These are phyloP conservation scores for Mrakia hoshinonis DNA, from an alignment of 768 basidiomycete genomes.

Conservation along the genomic window DNA sequence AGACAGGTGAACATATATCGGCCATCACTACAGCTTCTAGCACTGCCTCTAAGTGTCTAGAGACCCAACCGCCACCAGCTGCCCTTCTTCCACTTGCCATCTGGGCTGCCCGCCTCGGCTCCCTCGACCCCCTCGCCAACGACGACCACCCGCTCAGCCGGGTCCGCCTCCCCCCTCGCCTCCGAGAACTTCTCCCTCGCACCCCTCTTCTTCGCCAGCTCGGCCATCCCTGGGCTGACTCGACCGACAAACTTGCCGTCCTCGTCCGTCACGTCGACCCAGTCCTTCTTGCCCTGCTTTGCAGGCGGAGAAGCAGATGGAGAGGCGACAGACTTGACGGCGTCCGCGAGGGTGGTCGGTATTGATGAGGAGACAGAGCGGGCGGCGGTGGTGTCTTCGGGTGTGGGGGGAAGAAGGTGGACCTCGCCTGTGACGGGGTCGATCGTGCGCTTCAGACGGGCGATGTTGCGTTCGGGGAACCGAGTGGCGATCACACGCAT, in stretches of 20 bases:
- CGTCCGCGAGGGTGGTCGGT: not conserved
- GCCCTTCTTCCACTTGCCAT: constrained; percentile 6
- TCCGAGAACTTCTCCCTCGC: constrained; percentile 13
- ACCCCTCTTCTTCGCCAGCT: constrained; percentile 8
- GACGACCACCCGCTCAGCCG: not conserved
- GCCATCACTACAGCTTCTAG: no score
- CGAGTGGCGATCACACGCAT: constrained; percentile 16
- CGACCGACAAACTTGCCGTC: constrained; percentile 18
- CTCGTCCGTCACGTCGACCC: constrained; percentile 12
- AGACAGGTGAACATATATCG: no score
- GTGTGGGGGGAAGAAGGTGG: not conserved
- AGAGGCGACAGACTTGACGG: not conserved
- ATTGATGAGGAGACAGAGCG: not conserved
- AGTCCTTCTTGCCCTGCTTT: not conserved
- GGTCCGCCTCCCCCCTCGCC: not conserved
- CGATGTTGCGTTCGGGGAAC: constrained; percentile 17
- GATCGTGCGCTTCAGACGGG: constrained; percentile 3
- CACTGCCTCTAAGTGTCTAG: not conserved
- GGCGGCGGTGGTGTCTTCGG: not conserved
- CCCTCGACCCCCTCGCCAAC: not conserved
- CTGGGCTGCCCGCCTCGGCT: not conserved
- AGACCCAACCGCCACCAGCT: constrained; percentile 13
- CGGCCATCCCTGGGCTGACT: constrained; percentile 3
- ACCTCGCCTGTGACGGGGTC: constrained; percentile 10
- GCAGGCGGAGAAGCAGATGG: not conserved